Evolutionary conservation across 208 protist species (phyloP), one percentile per base, ranked within the genome.

Genomic region (Acanthamoeba healyi): DNA sequence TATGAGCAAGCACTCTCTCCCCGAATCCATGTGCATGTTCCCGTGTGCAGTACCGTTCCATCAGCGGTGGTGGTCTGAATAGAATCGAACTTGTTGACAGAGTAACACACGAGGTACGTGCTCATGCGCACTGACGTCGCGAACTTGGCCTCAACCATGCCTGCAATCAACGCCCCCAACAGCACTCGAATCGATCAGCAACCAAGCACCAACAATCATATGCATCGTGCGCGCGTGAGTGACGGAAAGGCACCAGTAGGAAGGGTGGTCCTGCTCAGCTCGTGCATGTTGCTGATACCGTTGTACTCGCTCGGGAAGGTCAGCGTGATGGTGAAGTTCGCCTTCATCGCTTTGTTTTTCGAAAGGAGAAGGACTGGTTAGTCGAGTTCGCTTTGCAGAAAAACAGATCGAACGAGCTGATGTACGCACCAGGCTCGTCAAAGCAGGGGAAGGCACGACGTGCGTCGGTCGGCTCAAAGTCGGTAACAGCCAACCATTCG

Each of bases 31-130:
- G 17, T 51, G 17, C 17, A 51, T 19, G 9, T 51, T 19, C 4
- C 32, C 56, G 15, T 70, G 24, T 67, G 32, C 51, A 6, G 5
- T 40, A 12, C 24, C 49, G 10, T 38, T 2, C 92, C 94, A 29
- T 94, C 94, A 26, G 72, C 92, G 10, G 95, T 96, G 12, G 22
- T 40, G 29, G 26, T 95, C 67, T 94, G 94, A 54, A 99, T 94
- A 94, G 88, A 94, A 70, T 99, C 98, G 70, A 99, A 98, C 89
- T 99, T 96, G 81, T 98, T 97, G 72, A 99, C 96, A 22, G 98
- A 95, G 92, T 98, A 98, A n/a, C 98, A 98, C 70, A 99, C 92
- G 1, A 99, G 97, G 95, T 99, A 99, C 4, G 98, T 99, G 26
- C 97, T 98, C 98, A 99, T 99, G 22, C 89, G 92, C 10, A 98